These are phyloP conservation scores for Telfairia occidentalis DNA, from an alignment of 331 rosid genomes.

Conservation along the genomic window DNA sequence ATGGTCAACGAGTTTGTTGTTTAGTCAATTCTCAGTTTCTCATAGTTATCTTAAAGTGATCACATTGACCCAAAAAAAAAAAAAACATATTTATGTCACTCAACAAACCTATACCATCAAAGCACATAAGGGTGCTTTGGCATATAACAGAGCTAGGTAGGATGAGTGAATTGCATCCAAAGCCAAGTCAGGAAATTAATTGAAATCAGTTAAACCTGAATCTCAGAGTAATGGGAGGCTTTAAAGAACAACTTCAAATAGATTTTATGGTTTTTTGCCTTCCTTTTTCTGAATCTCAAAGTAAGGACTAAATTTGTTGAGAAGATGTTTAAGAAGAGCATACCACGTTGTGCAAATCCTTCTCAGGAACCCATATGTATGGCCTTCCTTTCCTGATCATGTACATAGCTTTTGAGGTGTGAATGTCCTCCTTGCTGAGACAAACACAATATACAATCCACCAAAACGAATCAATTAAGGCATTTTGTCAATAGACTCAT, in stretches of 20 bases:
- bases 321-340: not conserved
- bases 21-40: not conserved
- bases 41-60: not conserved
- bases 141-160: not conserved
- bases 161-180: not conserved
- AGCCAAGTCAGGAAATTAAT: not conserved
- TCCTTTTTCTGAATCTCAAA: not conserved
- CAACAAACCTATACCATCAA: not conserved
- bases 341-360: slow-evolving; percentile 83
- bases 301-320: not conserved
- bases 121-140: not conserved
- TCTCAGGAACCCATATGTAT: slow-evolving; percentile 76
- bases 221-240: not conserved
- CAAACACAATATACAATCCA: slow-evolving; percentile 23
- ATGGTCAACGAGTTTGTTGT: not conserved
- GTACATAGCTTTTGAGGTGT: slow-evolving; percentile 67
- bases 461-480: not conserved
- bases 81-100: not conserved
- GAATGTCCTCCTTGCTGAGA: slow-evolving; percentile 52
- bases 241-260: not conserved
- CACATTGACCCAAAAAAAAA: no score
- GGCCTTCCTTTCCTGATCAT: slow-evolving; percentile 66
- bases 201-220: not conserved
- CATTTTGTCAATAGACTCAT: not conserved
- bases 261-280: not conserved